These are phyloP conservation scores for Nannochloropsis oceanica DNA, from an alignment of 108 stramenopile genomes.

Conservation along the genomic window DNA sequence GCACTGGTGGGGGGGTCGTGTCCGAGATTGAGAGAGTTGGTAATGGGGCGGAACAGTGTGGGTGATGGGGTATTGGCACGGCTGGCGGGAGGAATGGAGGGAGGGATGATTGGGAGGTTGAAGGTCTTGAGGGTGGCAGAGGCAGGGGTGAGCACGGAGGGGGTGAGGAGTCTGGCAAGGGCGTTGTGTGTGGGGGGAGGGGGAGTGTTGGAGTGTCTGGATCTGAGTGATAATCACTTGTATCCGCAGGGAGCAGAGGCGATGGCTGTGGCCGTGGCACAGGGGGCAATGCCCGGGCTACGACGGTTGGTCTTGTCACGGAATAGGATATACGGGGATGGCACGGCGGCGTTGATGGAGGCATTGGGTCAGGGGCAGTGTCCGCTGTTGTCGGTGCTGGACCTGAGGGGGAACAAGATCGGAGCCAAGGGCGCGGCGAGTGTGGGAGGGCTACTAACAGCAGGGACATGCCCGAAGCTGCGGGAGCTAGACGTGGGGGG, in stretches of 20 bases:
- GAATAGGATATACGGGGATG: background rate
- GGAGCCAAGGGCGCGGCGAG: background rate
- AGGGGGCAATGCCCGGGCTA: background rate
- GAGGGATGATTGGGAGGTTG: background rate
- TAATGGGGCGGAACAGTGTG: background rate
- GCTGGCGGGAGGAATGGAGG: background rate
- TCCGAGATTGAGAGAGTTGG: background rate
- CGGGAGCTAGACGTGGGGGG: background rate
- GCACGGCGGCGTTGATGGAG: background rate
- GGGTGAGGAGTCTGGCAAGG: background rate
- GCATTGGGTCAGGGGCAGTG: background rate
- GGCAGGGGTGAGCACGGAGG: background rate
- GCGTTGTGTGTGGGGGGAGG: background rate
- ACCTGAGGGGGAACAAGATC: background rate
- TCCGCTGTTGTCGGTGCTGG: background rate
- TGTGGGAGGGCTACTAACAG: background rate
- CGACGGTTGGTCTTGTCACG: background rate
- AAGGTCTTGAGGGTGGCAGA: background rate
- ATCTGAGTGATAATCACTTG: background rate
- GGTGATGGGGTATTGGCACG: background rate
- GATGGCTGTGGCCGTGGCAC: background rate
- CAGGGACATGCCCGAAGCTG: background rate
- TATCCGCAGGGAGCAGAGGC: background rate
- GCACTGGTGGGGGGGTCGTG: background rate
- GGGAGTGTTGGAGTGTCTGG: background rate